Evolutionary conservation across 2,329 filamentous ascomycete genomes (phyloP), one percentile per base, ranked within the genome.

Genomic region (Camptophora hylomeconis): DNA sequence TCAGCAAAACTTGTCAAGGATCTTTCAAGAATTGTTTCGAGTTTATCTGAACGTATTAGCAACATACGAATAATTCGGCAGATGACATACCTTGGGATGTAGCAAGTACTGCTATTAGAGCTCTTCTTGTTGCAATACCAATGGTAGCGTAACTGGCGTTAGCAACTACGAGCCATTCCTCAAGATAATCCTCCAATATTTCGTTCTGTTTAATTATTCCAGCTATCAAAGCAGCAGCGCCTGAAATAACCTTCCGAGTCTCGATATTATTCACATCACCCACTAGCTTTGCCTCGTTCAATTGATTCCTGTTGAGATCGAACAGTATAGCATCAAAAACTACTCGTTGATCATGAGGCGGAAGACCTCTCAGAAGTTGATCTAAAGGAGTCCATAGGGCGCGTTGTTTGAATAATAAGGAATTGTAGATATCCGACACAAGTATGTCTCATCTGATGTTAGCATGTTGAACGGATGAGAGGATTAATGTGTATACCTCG

Each of bases 1-100:
- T 94, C 86, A 11, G 1, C 82, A 81, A 51, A 95, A 93, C 26
- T 78, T 70, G 20, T 61, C 61, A 26, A 93, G 58, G 26, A 66
- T 70, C 46, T 73, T 44, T 84, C 72, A 32, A 87, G 50, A 19
- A 80, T 57, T 0, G 50, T 57, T 4, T 63, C 56, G 2, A 82
- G 54, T 12, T 54, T 55, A 16, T 54, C 63, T 65, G 17, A 51
- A 17, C 8, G n/a, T n/a, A 27, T 32, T 14, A 33, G 30, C 14
- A 47, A 7, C 9, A 15, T n/a, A 12, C 20, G n/a, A 10, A 17
- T 26, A 12, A 19, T 14, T 12, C 12, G 18, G 17, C 20, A 24
- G 15, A 23, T n/a, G 7, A 11, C 47, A 45, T 38, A 62, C 63
- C 60, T 46, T 57, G 66, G 25, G 65, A 60, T 20, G 64, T 52